Base-by-base conservation (phyloP, 2,329 filamentous ascomycete species). In the Alternaria incomplexa region DNA sequence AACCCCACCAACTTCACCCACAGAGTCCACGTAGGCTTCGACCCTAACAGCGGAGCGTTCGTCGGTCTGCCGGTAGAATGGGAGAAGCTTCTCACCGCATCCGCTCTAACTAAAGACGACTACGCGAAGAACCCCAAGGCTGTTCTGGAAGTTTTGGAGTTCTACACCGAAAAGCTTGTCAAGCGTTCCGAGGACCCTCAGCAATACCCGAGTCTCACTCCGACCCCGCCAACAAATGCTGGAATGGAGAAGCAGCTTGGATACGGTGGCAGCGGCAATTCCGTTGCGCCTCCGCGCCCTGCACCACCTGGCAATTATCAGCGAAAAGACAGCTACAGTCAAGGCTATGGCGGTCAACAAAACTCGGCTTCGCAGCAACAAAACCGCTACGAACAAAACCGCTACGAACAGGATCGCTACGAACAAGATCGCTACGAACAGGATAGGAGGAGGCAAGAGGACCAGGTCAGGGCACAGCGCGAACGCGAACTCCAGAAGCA, bases 1-100 rank as follows among this genome's bases (percentile, higher is more conserved):
- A 97, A 98, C 80, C 96, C 96, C 6, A 98, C 96, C 69, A 97
- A 98, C 83, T 99, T 99, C 83, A 93, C 92, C 23, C 96, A 99
- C 79, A 91, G 94, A 50, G 94, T 99, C 23, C 96, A 99, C 79
- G 96, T 99, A 69, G 96, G 96, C 63, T 99, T 98, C 77, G 96
- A 99, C 78, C 93, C 95, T 25, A 91, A 93, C 73, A 97, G 93
- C 3, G 96, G 96, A 67, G 93, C 96, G 71, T 99, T 99, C 75
- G 93, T 97, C 51, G 96, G 96, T 43, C 82, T 99, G 70, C 96
- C 96, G 2, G 90, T 93, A 6, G 96, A 99, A 83, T 99, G 96
- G 96, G 96, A 97, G 77, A 96, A 96, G 81, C 86, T 99, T 55
- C 86, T 99, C 70, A 98, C 96, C 75, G 94, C 93, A 9, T 98